These are phyloP conservation scores for Verticillium zaregamsianum DNA, from an alignment of 2,329 filamentous ascomycete genomes.

Conservation along the genomic window DNA sequence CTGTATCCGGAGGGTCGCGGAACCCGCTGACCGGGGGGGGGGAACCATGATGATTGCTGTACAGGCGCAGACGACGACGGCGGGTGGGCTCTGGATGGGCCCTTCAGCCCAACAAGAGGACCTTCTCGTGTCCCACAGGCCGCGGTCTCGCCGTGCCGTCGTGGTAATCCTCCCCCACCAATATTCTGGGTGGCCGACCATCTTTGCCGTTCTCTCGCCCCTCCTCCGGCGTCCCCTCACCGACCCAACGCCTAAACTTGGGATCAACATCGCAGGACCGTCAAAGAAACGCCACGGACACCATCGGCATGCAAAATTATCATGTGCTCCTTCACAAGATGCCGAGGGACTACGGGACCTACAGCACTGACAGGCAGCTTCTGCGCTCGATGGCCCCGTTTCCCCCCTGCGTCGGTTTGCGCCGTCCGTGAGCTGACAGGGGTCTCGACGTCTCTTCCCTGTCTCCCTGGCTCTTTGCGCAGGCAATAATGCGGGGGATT, in stretches of 20 bases:
- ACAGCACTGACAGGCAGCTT: background rate
- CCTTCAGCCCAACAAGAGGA: background rate
- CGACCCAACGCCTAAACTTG: background rate
- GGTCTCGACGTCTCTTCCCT: background rate
- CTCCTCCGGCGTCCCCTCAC: background rate
- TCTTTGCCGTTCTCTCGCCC: background rate
- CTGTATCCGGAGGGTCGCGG: background rate
- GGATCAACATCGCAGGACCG: background rate
- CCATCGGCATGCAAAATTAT: slow-evolving; percentile 6
- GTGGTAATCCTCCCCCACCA: background rate
- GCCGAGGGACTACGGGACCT: slow-evolving; percentile 11
- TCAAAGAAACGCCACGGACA: background rate
- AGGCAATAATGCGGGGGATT: slow-evolving; percentile 11
- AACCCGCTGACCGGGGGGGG: background rate
- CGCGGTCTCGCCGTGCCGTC: background rate
- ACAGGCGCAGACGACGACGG: background rate
- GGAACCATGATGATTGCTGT: background rate
- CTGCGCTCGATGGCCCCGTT: background rate
- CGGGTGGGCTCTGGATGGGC: background rate
- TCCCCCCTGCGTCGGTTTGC: slow-evolving; percentile 3
- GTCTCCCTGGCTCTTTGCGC: background rate
- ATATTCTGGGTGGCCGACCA: background rate
- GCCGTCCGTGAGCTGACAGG: background rate
- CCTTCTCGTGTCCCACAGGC: background rate
- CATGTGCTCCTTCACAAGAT: slow-evolving; percentile 13